Conservation (phyloP, 192 early-diverging fungal genomes). For the Geranomyces variabilis region DNA sequence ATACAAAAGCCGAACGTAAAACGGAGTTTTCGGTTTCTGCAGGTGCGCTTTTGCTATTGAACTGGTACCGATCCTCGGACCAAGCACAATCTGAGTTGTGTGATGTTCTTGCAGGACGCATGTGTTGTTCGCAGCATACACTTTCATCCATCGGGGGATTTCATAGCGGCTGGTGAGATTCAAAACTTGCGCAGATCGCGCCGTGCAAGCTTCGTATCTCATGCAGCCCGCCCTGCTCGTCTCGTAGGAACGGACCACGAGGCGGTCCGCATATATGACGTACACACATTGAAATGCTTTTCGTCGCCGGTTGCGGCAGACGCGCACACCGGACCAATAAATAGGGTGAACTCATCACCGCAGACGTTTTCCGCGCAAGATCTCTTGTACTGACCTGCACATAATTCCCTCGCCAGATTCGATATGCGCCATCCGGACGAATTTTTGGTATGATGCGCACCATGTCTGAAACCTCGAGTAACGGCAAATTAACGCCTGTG, state of each 20-base stretch:
- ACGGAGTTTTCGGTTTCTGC: slow-evolving; percentile 80
- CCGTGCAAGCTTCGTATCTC: slow-evolving; percentile 75
- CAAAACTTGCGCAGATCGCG: slow-evolving; percentile 63
- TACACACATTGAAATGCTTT: slow-evolving; percentile 83
- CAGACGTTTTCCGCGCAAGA: too few relatives aligned
- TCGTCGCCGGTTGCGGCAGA: slow-evolving; percentile 57
- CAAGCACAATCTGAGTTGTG: background rate
- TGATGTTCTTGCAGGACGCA: slow-evolving; percentile 58
- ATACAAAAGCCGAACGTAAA: slow-evolving; percentile 79
- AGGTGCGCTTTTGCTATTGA: slow-evolving; percentile 47
- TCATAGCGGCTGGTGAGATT: slow-evolving; percentile 66
- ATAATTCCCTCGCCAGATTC: slow-evolving; percentile 57
- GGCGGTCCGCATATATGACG: slow-evolving; percentile 82
- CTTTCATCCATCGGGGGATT: slow-evolving; percentile 95
- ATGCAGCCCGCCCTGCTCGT: slow-evolving; percentile 25
- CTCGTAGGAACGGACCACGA: slow-evolving; percentile 70
- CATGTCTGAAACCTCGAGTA: background rate
- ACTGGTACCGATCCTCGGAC: too few relatives aligned
- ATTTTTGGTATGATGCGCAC: slow-evolving; percentile 60
- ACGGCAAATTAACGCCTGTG: background rate
- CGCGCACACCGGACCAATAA: slow-evolving; percentile 55
- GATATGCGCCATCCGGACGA: slow-evolving; percentile 71
- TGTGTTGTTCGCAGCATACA: slow-evolving; percentile 76
- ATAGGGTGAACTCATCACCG: slow-evolving; percentile 28
- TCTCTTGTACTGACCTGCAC: too few relatives aligned